A percentile compares a stretch with the other conserved stretches of the same genome.
Evolutionary conservation across 345 rosid genomes (phyloP).

Genomic region (Bretschneidera sinensis): DNA sequence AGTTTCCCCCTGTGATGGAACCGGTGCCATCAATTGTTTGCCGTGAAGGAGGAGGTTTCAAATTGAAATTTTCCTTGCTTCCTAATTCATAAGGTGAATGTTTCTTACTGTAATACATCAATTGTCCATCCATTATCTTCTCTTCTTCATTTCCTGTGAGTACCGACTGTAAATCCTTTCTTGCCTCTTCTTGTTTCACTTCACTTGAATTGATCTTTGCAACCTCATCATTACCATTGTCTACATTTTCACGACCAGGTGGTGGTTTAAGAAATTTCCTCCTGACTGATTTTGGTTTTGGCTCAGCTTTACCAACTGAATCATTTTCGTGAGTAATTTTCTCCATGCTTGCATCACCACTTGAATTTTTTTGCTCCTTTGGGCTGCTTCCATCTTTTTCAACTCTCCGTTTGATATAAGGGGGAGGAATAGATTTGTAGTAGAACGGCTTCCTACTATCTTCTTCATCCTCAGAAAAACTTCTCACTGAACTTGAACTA

Average conservation of each 20-base stretch:
- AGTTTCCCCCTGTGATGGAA: background rate
- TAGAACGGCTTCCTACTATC: slow-evolving; percentile 28
- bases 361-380: slow-evolving; percentile 21
- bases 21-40: slow-evolving; percentile 9
- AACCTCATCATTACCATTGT: background rate
- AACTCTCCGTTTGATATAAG: slow-evolving; percentile 34
- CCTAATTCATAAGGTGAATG: slow-evolving; percentile 15
- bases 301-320: slow-evolving; percentile 24
- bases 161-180: background rate
- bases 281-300: slow-evolving; percentile 69
- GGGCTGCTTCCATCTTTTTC: slow-evolving; percentile 29
- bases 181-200: slow-evolving; percentile 6
- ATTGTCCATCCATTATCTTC: slow-evolving; percentile 30
- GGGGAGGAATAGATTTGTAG: slow-evolving; percentile 45
- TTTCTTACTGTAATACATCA: slow-evolving; percentile 36
- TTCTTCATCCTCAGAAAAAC: slow-evolving; percentile 38
- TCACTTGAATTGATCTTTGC: slow-evolving; percentile 7
- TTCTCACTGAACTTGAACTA: slow-evolving; percentile 45
- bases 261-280: slow-evolving; percentile 35
- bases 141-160: slow-evolving; percentile 27
- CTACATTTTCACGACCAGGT: slow-evolving; percentile 17
- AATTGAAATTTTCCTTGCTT: slow-evolving; percentile 13
- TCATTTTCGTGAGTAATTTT: slow-evolving; percentile 19
- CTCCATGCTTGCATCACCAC: slow-evolving; percentile 5
- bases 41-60: slow-evolving; percentile 15